phyloP scores from a whole-genome alignment of 2,329 filamentous ascomycete genomes.

The Hypoxylon sp. region DNA sequence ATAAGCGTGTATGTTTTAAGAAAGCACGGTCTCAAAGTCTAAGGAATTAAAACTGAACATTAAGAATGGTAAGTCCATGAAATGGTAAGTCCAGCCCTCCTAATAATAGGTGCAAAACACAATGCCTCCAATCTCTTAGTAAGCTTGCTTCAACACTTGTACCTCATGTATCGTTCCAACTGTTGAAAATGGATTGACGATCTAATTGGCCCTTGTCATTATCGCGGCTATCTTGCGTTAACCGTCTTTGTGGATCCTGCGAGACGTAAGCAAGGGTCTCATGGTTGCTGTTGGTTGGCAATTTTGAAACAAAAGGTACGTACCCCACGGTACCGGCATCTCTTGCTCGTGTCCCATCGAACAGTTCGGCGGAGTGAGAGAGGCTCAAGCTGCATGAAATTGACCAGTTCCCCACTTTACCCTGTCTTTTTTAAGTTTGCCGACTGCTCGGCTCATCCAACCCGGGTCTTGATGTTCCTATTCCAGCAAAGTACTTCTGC shows the following conservation, averaged over 20 bases:
- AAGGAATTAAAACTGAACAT: too few species aligned
- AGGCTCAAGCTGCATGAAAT: conserved; percentile 40
- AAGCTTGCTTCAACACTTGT: too few species aligned
- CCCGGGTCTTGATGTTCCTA: conserved; percentile 30
- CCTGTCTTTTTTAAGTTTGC: conserved; percentile 37
- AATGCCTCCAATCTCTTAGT: too few species aligned
- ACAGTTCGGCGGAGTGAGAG: conserved; percentile 30
- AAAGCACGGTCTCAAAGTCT: too few species aligned
- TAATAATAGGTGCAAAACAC: too few species aligned
- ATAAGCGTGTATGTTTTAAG: too few species aligned
- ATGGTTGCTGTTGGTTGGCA: too few species aligned
- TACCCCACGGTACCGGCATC: conserved; percentile 35
- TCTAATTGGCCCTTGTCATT: conserved; percentile 30
- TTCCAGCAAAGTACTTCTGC: conserved; percentile 33
- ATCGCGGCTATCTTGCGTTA: conserved; percentile 44
- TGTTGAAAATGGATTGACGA: not conserved
- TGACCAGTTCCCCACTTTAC: conserved; percentile 32
- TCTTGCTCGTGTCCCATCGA: conserved; percentile 13
- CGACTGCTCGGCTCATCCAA: conserved; percentile 37
- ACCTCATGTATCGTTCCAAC: too few species aligned
- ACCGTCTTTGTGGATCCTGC: conserved; percentile 27
- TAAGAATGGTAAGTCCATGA: too few species aligned
- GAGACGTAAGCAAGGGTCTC: conserved; percentile 25
- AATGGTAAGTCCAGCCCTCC: too few species aligned
- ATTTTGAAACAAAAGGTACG: conserved; percentile 32